Evolutionary conservation across 805 yeast genomes (phyloP).

Genomic region (Candida railenensis): DNA sequence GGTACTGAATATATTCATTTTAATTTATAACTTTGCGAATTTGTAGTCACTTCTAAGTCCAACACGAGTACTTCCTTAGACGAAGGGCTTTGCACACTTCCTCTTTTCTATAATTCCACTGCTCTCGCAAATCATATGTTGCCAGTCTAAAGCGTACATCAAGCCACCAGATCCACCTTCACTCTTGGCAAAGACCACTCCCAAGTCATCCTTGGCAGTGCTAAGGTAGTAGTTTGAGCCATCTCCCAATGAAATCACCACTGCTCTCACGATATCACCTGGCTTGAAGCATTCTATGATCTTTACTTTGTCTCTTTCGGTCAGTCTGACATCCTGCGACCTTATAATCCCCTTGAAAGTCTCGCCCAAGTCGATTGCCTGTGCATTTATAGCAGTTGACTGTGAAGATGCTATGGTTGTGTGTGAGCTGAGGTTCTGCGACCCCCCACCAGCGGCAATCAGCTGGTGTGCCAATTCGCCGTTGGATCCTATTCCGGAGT

Average conservation of each 20-base stretch:
- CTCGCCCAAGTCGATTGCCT: constrained; percentile 75
- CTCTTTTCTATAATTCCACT: constrained; percentile 77
- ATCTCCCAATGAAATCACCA: constrained; percentile 86
- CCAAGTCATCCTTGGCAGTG: constrained; percentile 88
- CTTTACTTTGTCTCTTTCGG: constrained; percentile 86
- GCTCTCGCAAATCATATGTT: constrained; percentile 78
- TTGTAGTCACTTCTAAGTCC: too few species aligned
- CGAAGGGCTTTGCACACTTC: constrained; percentile 89
- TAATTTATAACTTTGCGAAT: too few species aligned
- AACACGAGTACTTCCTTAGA: constrained; percentile 14
- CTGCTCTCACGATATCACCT: constrained; percentile 88
- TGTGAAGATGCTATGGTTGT: constrained; percentile 40
- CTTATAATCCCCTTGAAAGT: constrained; percentile 84
- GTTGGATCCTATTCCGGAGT: constrained; percentile 65
- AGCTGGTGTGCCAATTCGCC: constrained; percentile 39
- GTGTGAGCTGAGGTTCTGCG: constrained; percentile 39
- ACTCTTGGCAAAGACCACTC: constrained; percentile 85
- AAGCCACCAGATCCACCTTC: constrained; percentile 67
- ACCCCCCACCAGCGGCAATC: constrained; percentile 52
- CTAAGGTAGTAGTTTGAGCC: constrained; percentile 87
- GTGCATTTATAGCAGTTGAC: constrained; percentile 32
- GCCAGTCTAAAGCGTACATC: constrained; percentile 94
- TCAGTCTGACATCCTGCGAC: constrained; percentile 83
- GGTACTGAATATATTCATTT: too few species aligned
- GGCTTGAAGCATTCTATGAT: constrained; percentile 80